Base-by-base conservation (phyloP, 2,329 filamentous ascomycete species). In the Diaporthe caulivora region DNA sequence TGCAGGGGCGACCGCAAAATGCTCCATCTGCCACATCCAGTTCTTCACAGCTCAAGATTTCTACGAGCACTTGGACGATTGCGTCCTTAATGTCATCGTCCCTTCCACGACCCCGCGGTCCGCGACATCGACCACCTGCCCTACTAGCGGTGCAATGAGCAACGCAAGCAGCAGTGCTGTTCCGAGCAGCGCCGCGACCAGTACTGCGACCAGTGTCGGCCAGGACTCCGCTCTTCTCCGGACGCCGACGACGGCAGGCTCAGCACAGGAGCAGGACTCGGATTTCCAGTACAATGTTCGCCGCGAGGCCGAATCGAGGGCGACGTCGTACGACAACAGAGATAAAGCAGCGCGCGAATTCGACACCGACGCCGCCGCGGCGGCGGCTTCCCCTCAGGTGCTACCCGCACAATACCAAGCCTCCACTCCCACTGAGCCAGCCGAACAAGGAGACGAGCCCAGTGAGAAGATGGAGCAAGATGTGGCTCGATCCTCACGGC, bases 11-110 rank as follows among this genome's bases (percentile, higher is more conserved):
- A 93, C 93, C 67, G 95, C 95, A 76, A 95, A 93, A 82, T 98
- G 96, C 83, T 97, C 95, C 4, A 98, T 97, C 76, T 98, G 96
- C 83, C 89, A 91, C 54, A 94, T 91, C 10, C 84, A 86, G 18
- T 98, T 98, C 81, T 88, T 89, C 77, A 96, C 93, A 75, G 94
- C 96, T 3, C 96, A 98, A 83, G 96, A 98, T 80, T 98, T 98
- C 85, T 98, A 98, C 82, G 96, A 98, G 85, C 96, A 98, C 87
- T 87, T 98, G 77, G 96, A 93, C 76, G 89, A 91, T 77, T 91
- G 89, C 71, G 89, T 91, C 44, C 83, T 91, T 55, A 88, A 88
- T 67, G 88, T 90, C 21, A 89, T 91, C 69, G 87, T 90, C 18
- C 87, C 88, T 8, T 80, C 83, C 10, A 82, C 81, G 4, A 68